These are phyloP conservation scores for Eucalyptus erythrocorys DNA, from an alignment of 345 rosid genomes.

Conservation along the genomic window DNA sequence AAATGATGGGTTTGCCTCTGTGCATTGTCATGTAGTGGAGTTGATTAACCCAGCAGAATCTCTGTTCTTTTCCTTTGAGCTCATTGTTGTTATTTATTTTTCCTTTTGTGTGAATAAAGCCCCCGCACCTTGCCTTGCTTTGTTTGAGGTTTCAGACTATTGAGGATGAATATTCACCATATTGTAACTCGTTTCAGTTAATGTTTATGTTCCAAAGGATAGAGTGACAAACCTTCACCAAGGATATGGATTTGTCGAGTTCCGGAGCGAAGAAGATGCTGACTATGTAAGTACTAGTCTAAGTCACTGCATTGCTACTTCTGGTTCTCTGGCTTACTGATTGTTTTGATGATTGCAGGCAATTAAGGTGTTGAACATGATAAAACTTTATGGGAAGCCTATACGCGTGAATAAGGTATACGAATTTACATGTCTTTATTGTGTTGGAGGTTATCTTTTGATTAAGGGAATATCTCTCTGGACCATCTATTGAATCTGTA, in stretches of 20 bases:
- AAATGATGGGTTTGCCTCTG: background rate
- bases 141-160: background rate
- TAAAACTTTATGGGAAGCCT: slow-evolving; percentile 91
- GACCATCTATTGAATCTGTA: background rate
- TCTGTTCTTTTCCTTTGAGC: background rate
- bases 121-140: background rate
- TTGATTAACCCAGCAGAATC: background rate
- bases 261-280: slow-evolving; percentile 95
- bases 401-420: slow-evolving; percentile 93
- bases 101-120: background rate
- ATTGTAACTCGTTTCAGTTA: slow-evolving; percentile 29
- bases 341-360: slow-evolving; percentile 30
- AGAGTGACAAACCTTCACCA: slow-evolving; percentile 96
- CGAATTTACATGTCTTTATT: background rate
- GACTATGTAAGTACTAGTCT: slow-evolving; percentile 53
- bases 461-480: background rate
- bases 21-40: background rate
- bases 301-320: background rate
- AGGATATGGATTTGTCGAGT: slow-evolving; percentile 87
- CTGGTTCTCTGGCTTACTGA: background rate
- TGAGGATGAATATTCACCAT: background rate
- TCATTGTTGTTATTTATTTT: background rate
- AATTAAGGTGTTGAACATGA: slow-evolving; percentile 95
- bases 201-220: slow-evolving; percentile 94
- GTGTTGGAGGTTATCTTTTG: background rate